Conservation (phyloP, 306 rosid genomes). For the Lathyrus sativus region DNA sequence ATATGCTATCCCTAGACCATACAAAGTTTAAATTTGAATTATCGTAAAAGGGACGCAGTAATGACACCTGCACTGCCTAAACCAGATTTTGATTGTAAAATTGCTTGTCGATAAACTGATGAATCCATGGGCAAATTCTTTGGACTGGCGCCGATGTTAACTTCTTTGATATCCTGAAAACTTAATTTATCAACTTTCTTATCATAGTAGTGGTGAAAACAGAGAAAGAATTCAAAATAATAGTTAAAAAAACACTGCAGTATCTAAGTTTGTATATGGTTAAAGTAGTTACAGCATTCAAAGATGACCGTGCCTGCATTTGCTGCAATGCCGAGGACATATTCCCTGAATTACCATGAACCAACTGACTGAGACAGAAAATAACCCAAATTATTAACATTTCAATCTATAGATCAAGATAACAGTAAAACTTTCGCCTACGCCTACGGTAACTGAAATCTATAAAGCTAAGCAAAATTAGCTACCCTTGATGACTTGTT, state of each 20-base stretch:
- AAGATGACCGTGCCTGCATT: slow-evolving; percentile 65
- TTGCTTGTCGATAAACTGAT: slow-evolving; percentile 71
- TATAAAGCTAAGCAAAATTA: slow-evolving; percentile 36
- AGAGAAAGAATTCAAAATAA: slow-evolving; percentile 23
- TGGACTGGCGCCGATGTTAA: slow-evolving; percentile 58
- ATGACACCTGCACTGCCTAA: slow-evolving; percentile 65
- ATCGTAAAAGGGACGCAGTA: background rate
- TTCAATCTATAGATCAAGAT: slow-evolving; percentile 30
- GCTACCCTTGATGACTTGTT: slow-evolving; percentile 79
- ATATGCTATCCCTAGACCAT: slow-evolving; percentile 11
- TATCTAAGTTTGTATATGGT: slow-evolving; percentile 33
- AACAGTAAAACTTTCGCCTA: slow-evolving; percentile 3
- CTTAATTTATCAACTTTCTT: slow-evolving; percentile 43
- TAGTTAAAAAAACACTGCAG: slow-evolving; percentile 4
- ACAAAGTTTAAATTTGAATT: slow-evolving; percentile 13
- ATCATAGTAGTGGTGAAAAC: slow-evolving; percentile 28
- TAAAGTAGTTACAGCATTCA: slow-evolving; percentile 58
- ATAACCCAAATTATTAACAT: slow-evolving; percentile 38
- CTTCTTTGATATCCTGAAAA: slow-evolving; percentile 77
- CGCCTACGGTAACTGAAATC: slow-evolving; percentile 10
- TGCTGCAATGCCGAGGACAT: slow-evolving; percentile 76
- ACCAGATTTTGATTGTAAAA: slow-evolving; percentile 80
- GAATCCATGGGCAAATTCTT: slow-evolving; percentile 80
- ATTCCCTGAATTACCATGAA: slow-evolving; percentile 75
- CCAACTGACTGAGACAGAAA: slow-evolving; percentile 64